A percentile compares a stretch with the other conserved stretches of the same genome.
Conservation (phyloP, 2,329 filamentous ascomycete genomes). For the Sordariomycetes sp. region DNA sequence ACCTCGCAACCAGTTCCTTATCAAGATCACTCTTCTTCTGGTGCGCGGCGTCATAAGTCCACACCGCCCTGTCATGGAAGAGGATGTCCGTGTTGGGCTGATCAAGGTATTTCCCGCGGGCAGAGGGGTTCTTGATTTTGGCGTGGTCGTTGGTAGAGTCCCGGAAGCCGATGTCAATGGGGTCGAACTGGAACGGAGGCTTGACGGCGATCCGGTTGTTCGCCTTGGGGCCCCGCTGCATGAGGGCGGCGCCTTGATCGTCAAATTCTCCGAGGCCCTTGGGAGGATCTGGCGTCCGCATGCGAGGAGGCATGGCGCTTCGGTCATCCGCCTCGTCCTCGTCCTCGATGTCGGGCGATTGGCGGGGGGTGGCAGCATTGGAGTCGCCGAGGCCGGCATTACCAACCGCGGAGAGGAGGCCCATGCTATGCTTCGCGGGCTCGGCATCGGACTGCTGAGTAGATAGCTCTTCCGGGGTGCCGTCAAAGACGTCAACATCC, state of each 20-base stretch:
- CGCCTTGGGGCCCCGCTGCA: conserved; percentile 28
- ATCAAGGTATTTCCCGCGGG: conserved; percentile 42
- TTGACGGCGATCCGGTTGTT: conserved; percentile 42
- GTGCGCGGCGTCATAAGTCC: conserved; percentile 39
- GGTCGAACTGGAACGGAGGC: conserved; percentile 36
- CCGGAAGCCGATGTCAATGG: conserved; percentile 47
- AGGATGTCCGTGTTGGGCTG: conserved; percentile 41
- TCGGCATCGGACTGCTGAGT: conserved; percentile 3
- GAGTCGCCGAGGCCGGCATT: conserved; percentile 6
- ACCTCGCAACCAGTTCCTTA: conserved; percentile 33
- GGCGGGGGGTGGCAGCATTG: conserved; percentile 2
- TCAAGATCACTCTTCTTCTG: conserved; percentile 40
- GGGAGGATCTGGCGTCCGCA: conserved; percentile 25
- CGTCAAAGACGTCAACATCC: conserved; percentile 13
- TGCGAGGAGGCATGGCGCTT: conserved; percentile 16
- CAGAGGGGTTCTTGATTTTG: conserved; percentile 39
- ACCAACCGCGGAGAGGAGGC: conserved; percentile 18
- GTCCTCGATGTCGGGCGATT: conserved; percentile 6
- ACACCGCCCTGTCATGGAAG: conserved; percentile 43
- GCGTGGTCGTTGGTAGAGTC: conserved; percentile 46
- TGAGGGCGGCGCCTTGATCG: conserved; percentile 37
- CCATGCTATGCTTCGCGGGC: conserved; percentile 12
- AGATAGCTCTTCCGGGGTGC: not conserved
- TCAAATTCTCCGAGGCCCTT: conserved; percentile 35
- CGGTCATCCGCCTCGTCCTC: conserved; percentile 7